Evolutionary conservation across 768 basidiomycete genomes (phyloP).

Genomic region (Fomitopsis pulvina): DNA sequence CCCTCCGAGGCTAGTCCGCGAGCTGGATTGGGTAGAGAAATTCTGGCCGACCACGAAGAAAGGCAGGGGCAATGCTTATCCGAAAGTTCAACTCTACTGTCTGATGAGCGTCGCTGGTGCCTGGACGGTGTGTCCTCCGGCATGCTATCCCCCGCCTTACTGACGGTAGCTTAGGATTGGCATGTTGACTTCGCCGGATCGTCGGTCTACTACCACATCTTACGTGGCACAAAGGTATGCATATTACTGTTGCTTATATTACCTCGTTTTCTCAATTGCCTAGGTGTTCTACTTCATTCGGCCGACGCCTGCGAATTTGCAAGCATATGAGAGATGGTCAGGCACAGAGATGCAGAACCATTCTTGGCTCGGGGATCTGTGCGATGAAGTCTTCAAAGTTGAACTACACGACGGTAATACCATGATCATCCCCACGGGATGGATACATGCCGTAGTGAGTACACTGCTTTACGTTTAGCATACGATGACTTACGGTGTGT

Average conservation of each 20-base stretch:
- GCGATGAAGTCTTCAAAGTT: constrained; percentile 85
- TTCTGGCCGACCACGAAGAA: constrained; percentile 84
- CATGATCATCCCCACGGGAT: constrained; percentile 93
- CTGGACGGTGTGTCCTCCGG: constrained; percentile 70
- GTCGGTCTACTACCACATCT: constrained; percentile 95
- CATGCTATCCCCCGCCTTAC: background rate
- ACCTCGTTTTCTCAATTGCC: background rate
- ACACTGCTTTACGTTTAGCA: constrained; percentile 2
- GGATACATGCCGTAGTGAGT: constrained; percentile 95
- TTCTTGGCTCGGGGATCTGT: constrained; percentile 90
- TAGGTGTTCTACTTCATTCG: constrained; percentile 94
- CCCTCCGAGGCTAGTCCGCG: constrained; percentile 79
- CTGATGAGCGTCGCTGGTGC: constrained; percentile 91
- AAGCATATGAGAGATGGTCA: constrained; percentile 91
- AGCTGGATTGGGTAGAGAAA: constrained; percentile 96
- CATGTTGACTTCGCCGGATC: constrained; percentile 98
- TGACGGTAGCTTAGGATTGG: constrained; percentile 68
- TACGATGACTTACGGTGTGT: constrained; percentile 4
- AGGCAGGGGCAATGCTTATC: constrained; percentile 64
- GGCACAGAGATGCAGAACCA: constrained; percentile 84
- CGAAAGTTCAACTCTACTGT: constrained; percentile 95
- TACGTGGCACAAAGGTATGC: constrained; percentile 74
- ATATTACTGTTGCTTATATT: background rate
- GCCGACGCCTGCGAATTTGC: constrained; percentile 79
- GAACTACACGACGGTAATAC: constrained; percentile 73